A percentile compares a stretch with the other conserved stretches of the same genome.
phyloP scores from a whole-genome alignment of 2,329 filamentous ascomycete genomes.

The Botrytis tulipae region DNA sequence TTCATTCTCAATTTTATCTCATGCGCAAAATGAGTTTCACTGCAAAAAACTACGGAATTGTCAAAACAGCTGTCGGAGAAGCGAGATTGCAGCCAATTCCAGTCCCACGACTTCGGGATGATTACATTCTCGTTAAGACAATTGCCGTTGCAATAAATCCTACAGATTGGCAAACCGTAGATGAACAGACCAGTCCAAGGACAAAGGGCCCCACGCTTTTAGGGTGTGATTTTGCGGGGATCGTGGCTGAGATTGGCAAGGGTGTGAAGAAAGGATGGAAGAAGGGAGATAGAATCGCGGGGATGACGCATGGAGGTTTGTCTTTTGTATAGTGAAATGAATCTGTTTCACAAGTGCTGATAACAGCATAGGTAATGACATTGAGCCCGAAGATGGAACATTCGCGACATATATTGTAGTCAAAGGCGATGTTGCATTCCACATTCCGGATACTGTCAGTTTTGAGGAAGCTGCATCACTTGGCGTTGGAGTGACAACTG shows the following conservation, averaged over 20 bases:
- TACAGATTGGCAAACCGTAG: not conserved
- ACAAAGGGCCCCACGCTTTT: not conserved
- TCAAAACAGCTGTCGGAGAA: not conserved
- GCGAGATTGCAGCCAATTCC: not conserved
- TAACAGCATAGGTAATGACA: not conserved
- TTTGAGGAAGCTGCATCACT: conserved; percentile 46
- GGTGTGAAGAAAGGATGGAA: conserved; percentile 28
- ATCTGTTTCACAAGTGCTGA: too few relatives aligned
- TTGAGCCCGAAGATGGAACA: conserved; percentile 30
- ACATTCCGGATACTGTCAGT: conserved; percentile 45
- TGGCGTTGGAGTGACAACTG: conserved; percentile 23
- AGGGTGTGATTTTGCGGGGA: conserved; percentile 14
- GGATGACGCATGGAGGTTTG: conserved; percentile 29
- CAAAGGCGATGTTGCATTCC: conserved; percentile 44
- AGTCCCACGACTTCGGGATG: not conserved
- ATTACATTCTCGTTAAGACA: not conserved
- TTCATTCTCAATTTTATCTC: not conserved
- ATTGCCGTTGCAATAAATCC: not conserved
- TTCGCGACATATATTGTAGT: conserved; percentile 31
- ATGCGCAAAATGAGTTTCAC: not conserved
- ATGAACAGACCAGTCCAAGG: not conserved
- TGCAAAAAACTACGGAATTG: not conserved
- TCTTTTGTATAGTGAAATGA: too few relatives aligned
- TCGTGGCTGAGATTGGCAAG: conserved; percentile 24
- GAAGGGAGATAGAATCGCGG: conserved; percentile 29